Conservation (phyloP, 1,139 yeast species). For the Neolecta irregularis region DNA sequence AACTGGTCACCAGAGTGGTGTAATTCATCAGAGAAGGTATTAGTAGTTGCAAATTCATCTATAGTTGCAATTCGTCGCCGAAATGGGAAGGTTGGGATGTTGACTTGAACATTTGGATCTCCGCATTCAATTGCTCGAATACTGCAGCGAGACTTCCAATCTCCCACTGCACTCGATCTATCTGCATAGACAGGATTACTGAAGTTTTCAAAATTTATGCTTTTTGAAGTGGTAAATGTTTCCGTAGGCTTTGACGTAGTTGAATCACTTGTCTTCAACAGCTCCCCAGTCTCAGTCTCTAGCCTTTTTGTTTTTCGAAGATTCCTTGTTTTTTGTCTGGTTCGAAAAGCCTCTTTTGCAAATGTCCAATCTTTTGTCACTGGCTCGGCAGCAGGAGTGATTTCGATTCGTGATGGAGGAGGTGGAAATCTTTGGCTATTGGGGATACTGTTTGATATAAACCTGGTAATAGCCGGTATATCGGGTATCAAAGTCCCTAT, state of each 20-base stretch:
- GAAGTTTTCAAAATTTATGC: background rate
- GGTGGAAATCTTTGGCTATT: no score
- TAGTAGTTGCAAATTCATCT: background rate
- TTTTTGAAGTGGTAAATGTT: no score
- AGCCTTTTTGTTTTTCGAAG: background rate
- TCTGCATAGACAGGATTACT: background rate
- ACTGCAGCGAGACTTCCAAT: constrained; percentile 1
- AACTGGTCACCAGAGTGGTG: background rate
- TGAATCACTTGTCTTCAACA: no score
- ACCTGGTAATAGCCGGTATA: no score
- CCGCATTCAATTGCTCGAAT: constrained; percentile 1
- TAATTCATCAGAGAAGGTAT: background rate
- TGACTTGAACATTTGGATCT: constrained; percentile 1
- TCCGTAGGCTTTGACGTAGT: no score
- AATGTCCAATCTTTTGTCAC: no score
- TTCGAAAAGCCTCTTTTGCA: no score
- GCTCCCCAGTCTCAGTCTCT: background rate
- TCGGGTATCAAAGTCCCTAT: no score
- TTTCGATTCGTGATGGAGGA: no score
- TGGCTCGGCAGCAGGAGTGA: no score
- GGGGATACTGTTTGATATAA: no score
- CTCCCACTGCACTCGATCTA: background rate
- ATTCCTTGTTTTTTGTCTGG: background rate
- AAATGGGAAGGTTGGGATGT: background rate
- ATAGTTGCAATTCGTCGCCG: background rate